Evolutionary conservation across 179 eudicot species (phyloP).

Genomic region (Beta lomatogona): DNA sequence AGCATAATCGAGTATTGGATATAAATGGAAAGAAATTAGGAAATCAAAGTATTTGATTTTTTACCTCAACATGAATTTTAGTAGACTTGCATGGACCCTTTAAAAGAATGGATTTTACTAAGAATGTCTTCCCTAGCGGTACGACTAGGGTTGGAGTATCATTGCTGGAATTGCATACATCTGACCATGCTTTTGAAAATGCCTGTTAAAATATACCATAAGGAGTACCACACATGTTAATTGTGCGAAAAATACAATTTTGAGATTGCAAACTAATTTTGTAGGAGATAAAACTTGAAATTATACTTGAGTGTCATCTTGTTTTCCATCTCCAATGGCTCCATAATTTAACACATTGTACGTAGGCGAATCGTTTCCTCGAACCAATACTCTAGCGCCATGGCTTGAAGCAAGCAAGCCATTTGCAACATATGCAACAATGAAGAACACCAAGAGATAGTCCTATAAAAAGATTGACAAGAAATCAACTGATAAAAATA

Average conservation of each 20-base stretch:
- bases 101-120: conserved; percentile 5
- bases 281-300: not conserved
- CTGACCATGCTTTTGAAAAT: conserved; percentile 27
- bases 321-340: conserved; percentile 29
- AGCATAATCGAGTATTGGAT: not conserved
- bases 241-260: not conserved
- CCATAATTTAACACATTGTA: conserved; percentile 21
- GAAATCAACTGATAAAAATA: not conserved
- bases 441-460: not conserved
- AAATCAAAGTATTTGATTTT: not conserved
- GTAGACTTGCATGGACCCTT: conserved; percentile 29
- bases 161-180: conserved; percentile 2
- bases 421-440: not conserved
- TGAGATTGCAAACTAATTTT: not conserved
- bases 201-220: conserved; percentile 4
- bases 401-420: conserved; percentile 6
- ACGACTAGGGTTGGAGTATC: conserved; percentile 11
- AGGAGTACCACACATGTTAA: not conserved
- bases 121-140: conserved; percentile 25
- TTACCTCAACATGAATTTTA: conserved; percentile 16
- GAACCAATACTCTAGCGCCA: not conserved
- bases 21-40: not conserved
- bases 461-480: not conserved
- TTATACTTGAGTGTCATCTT: conserved; percentile 25
- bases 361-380: not conserved